phyloP scores from a whole-genome alignment of 345 rosid genomes.

The Lepidium aucheri region DNA sequence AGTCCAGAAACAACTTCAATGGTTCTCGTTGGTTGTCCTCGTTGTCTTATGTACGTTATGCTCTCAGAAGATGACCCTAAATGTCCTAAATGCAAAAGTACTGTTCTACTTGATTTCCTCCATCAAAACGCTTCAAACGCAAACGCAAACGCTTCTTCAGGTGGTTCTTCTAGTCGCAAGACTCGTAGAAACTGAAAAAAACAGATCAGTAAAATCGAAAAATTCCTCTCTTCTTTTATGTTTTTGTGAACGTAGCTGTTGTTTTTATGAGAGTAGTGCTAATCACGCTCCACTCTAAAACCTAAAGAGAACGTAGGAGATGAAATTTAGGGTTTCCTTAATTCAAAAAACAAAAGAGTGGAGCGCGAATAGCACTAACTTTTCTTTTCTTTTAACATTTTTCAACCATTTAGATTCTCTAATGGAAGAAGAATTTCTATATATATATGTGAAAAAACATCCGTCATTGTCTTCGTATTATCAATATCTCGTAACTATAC shows the following conservation, averaged over 20 bases:
- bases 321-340: slow-evolving; percentile 16
- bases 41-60: slow-evolving; percentile 95
- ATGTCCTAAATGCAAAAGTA: slow-evolving; percentile 89
- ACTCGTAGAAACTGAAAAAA: slow-evolving; percentile 20
- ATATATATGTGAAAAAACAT: slow-evolving; percentile 22
- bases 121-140: slow-evolving; percentile 34
- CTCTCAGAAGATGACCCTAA: slow-evolving; percentile 70
- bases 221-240: background rate
- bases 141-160: slow-evolving; percentile 8
- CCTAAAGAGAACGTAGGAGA: slow-evolving; percentile 15
- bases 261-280: slow-evolving; percentile 40
- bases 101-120: slow-evolving; percentile 76
- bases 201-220: slow-evolving; percentile 27
- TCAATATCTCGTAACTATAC: background rate
- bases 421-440: slow-evolving; percentile 31
- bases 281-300: slow-evolving; percentile 49
- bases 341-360: slow-evolving; percentile 22
- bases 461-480: slow-evolving; percentile 12
- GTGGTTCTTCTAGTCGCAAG: slow-evolving; percentile 23
- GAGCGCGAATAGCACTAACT: slow-evolving; percentile 49
- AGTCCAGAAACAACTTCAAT: slow-evolving; percentile 94
- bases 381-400: slow-evolving; percentile 20
- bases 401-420: slow-evolving; percentile 21
- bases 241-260: background rate
- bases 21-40: slow-evolving; percentile 89